Evolutionary conservation across 2,329 filamentous ascomycete species (phyloP).

Genomic region (Ophiosphaerella narmari): DNA sequence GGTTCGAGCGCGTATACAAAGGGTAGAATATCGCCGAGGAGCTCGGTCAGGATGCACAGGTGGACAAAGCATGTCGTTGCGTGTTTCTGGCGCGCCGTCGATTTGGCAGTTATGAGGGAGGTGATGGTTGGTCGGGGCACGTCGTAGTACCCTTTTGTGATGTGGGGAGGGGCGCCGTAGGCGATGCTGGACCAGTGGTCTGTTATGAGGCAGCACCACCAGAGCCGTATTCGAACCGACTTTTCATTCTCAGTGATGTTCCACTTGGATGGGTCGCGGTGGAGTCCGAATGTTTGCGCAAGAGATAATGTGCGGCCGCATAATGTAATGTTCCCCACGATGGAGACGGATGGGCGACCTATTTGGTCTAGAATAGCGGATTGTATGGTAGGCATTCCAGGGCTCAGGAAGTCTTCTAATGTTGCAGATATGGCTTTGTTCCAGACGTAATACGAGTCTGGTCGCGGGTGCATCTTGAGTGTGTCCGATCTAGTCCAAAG

Average conservation of each 20-base stretch:
- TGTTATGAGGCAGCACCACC: conserved; percentile 63
- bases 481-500: conserved; percentile 45
- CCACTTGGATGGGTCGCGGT: conserved; percentile 60
- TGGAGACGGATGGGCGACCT: conserved; percentile 47
- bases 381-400: conserved; percentile 47
- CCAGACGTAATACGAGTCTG: conserved; percentile 48
- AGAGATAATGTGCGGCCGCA: conserved; percentile 59
- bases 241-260: conserved; percentile 58
- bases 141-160: conserved; percentile 59
- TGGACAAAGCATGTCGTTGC: conserved; percentile 59
- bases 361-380: conserved; percentile 48
- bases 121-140: conserved; percentile 58
- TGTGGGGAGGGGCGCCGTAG: conserved; percentile 60
- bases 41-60: conserved; percentile 55
- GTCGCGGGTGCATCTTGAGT: conserved; percentile 42
- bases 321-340: conserved; percentile 57
- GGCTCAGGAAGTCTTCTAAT: conserved; percentile 50
- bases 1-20: conserved; percentile 45
- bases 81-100: conserved; percentile 47
- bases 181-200: conserved; percentile 63
- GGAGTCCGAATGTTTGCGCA: conserved; percentile 60
- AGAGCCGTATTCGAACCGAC: conserved; percentile 56
- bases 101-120: conserved; percentile 43
- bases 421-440: conserved; percentile 50
- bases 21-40: conserved; percentile 48